Percentiles rank a stretch among this genome's conserved stretches.
These are phyloP conservation scores for Chlorella ohadii DNA, from an alignment of 139 green algal species.

Conservation along the genomic window DNA sequence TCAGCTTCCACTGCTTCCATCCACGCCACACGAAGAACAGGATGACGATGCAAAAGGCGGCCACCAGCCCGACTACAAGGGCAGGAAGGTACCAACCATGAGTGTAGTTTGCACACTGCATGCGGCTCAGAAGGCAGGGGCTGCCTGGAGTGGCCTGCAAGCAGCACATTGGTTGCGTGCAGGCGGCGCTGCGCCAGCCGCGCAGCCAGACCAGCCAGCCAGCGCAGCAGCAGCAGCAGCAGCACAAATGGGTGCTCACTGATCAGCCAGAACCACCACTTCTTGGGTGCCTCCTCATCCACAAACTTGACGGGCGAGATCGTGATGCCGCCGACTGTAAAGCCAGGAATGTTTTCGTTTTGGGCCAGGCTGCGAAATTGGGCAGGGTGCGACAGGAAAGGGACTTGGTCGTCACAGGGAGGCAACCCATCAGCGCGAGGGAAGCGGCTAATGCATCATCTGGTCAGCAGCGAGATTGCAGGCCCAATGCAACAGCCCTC, in stretches of 20 bases:
- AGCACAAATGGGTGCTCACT: background rate
- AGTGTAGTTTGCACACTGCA: no score
- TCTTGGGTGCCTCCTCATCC: background rate
- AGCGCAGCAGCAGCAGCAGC: background rate
- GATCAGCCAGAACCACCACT: constrained; percentile 25
- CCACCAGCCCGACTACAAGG: background rate
- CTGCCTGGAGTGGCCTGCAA: no score
- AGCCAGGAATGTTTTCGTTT: no score
- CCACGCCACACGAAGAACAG: constrained; percentile 27
- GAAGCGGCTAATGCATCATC: no score
- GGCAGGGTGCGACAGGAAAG: background rate
- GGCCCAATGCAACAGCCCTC: no score
- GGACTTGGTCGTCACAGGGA: no score
- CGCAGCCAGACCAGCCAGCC: background rate
- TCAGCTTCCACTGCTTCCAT: constrained; percentile 15
- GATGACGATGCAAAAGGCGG: constrained; percentile 12
- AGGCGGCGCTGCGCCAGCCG: no score
- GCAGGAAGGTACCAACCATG: no score
- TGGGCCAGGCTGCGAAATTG: background rate
- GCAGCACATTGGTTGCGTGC: no score
- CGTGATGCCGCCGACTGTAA: background rate
- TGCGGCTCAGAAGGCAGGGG: background rate
- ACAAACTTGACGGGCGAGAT: background rate
- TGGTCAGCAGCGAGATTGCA: no score
- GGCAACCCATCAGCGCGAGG: no score